A percentile compares a stretch with the other conserved stretches of the same genome.
These are phyloP conservation scores for Fusarium chlamydosporum DNA, from an alignment of 2,329 filamentous ascomycete genomes.

Conservation along the genomic window DNA sequence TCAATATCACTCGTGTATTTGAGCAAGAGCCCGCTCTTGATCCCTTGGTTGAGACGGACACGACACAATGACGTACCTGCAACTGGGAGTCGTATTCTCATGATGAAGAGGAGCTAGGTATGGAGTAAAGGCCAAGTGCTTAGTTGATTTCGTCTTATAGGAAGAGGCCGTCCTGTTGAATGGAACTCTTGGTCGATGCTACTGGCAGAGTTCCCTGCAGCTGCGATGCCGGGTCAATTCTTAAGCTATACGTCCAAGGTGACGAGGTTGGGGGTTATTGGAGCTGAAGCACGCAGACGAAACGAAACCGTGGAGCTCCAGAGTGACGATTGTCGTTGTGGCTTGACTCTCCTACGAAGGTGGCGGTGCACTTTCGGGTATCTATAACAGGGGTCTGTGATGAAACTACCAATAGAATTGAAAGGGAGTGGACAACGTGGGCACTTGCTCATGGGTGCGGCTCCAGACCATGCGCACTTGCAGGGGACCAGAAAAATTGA, in stretches of 20 bases:
- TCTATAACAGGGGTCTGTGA: constrained; percentile 24
- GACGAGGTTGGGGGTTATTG: constrained; percentile 28
- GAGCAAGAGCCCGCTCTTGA: neutral
- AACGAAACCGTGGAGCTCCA: constrained; percentile 25
- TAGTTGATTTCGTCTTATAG: neutral
- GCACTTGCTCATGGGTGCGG: constrained; percentile 26
- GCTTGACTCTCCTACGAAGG: constrained; percentile 23
- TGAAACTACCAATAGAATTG: constrained; percentile 16
- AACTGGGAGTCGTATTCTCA: constrained; percentile 91
- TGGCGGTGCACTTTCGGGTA: constrained; percentile 33
- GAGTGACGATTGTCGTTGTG: constrained; percentile 32
- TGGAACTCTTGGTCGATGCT: neutral
- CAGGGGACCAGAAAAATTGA: neutral
- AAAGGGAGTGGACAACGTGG: constrained; percentile 33
- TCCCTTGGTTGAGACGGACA: constrained; percentile 7
- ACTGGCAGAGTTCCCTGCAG: neutral
- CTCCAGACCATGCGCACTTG: constrained; percentile 1
- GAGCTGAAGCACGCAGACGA: constrained; percentile 35
- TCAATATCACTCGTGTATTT: constrained; percentile 19
- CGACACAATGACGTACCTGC: constrained; percentile 73
- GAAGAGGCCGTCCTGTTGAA: neutral
- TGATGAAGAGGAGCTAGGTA: constrained; percentile 54
- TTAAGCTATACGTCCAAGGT: constrained; percentile 21
- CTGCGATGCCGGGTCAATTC: constrained; percentile 7
- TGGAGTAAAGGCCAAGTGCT: constrained; percentile 1